Conservation (phyloP, 345 rosid genomes). For the Bruguiera gymnorhiza region DNA sequence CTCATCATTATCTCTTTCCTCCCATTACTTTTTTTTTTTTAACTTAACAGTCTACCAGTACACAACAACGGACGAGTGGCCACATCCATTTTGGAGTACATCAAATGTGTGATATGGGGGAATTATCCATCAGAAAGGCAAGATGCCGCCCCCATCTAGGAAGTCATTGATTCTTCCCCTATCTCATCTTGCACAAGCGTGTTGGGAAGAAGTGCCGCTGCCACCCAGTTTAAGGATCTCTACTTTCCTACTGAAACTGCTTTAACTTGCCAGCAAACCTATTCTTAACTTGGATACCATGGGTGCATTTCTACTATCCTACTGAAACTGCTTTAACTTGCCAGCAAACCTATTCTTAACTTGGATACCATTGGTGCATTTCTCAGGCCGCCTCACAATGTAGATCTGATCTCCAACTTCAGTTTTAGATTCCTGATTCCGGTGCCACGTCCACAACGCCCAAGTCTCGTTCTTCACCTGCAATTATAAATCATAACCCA, state of each 20-base stretch:
- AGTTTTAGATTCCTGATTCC: conserved; percentile 65
- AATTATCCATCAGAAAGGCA: not conserved
- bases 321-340: not conserved
- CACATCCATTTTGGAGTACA: not conserved
- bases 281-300: too few relatives aligned
- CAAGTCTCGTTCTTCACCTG: conserved; percentile 84
- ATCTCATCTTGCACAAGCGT: not conserved
- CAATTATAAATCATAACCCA: not conserved
- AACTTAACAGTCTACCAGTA: not conserved
- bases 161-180: not conserved
- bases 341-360: not conserved
- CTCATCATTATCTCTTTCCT: too few relatives aligned
- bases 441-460: conserved; percentile 87
- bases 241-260: not conserved
- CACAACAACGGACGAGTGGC: not conserved
- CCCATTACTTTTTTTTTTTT: too few relatives aligned
- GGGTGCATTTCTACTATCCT: not conserved
- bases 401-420: conserved; percentile 66
- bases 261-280: too few relatives aligned
- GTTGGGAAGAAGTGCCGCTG: not conserved
- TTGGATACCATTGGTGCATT: conserved; percentile 25
- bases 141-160: not conserved
- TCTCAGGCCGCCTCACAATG: conserved; percentile 75
- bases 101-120: not conserved
- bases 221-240: not conserved